A percentile compares a stretch with the other conserved stretches of the same genome.
Evolutionary conservation across 352 stramenopile species (phyloP).

Genomic region (Nothophytophthora sp.): DNA sequence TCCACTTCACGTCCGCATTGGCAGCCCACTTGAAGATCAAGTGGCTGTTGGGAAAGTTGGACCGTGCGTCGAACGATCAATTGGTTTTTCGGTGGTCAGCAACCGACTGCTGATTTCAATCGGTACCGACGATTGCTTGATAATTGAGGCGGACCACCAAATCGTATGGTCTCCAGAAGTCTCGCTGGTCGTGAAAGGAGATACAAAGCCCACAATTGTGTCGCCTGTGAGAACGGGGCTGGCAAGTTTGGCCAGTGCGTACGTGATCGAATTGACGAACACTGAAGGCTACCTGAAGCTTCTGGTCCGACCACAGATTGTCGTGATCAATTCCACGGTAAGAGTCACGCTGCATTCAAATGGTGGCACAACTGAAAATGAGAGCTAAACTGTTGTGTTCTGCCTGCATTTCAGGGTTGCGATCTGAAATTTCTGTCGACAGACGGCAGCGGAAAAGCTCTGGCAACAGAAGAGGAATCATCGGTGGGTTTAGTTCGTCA

Average conservation of each 20-base stretch:
- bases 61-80: conserved; percentile 21
- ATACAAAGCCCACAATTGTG: conserved; percentile 34
- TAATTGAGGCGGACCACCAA: background rate
- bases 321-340: conserved; percentile 69
- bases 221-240: conserved; percentile 4
- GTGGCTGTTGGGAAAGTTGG: conserved; percentile 9
- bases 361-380: background rate
- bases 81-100: conserved; percentile 21
- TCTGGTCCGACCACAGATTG: conserved; percentile 44
- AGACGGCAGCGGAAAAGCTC: conserved; percentile 18
- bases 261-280: conserved; percentile 39
- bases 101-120: conserved; percentile 32
- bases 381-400: conserved; percentile 3
- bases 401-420: conserved; percentile 12
- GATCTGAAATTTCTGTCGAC: conserved; percentile 27
- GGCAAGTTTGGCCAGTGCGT: conserved; percentile 24
- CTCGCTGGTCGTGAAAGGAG: conserved; percentile 28
- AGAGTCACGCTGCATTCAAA: background rate
- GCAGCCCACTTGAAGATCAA: conserved; percentile 13
- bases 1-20: conserved; percentile 19
- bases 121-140: conserved; percentile 6
- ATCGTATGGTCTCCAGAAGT: conserved; percentile 34
- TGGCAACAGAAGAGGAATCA: conserved; percentile 10
- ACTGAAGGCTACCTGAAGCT: conserved; percentile 31
- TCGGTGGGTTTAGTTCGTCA: conserved; percentile 10